Base-by-base conservation (phyloP, 2,329 filamentous ascomycete species). In the Alternaria alternata region DNA sequence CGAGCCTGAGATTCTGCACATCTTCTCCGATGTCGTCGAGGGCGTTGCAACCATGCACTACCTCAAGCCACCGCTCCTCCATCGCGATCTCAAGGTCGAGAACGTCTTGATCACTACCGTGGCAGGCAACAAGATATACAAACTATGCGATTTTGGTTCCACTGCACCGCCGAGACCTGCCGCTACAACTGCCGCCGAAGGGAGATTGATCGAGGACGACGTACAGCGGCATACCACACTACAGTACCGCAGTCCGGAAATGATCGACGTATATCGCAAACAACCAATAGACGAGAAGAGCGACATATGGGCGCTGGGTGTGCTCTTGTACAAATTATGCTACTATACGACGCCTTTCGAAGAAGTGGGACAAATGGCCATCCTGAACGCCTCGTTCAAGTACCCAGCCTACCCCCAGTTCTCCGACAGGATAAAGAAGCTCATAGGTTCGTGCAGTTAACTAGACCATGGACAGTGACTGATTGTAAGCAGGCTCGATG, bases 41-140 rank as follows among this genome's bases (percentile, higher is more conserved):
- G 95, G 95, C 38, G 93, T 99, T 44, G 95, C 95, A 30, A 97
- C 93, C 78, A 99, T 99, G 95, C 95, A 99, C 81, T 99, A 99
- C 80, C 88, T 99, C 49, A 96, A 96, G 80, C 95, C 95, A 5
- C 89, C 95, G 51, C 82, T 99, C 56, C 85, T 99, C 59, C 95
- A 99, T 79, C 88, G 95, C 65, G 95, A 99, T 79, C 82, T 99
- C 64, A 99, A 99, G 81, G 94, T 99, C 64, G 95, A 99, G 81
- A 99, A 99, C 75, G 93, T 99, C 43, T 86, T 99, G 57, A 99
- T 99, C 66, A 91, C 90, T 47, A 83, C 85, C 42, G 85, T 86
- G 48, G 87, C 86, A 11, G 84, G 85, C n/a, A 86, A 86, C 41
- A 88, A 87, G 69, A 86, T 89, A 66, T 99, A 97, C 85, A 99